phyloP scores from a whole-genome alignment of 164 flowering plant species.

The Dillenia turbinata region DNA sequence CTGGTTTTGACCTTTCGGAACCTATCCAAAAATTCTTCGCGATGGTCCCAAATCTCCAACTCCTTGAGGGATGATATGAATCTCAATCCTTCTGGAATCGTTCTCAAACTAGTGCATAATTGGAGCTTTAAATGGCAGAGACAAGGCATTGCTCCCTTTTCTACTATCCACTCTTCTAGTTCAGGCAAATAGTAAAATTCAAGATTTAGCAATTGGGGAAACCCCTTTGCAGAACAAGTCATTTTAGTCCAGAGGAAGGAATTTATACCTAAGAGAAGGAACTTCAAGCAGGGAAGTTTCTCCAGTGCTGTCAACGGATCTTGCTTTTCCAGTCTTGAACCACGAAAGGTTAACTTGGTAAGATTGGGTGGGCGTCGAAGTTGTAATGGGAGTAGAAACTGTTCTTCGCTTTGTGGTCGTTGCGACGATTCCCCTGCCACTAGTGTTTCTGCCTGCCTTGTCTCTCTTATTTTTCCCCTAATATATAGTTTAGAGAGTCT shows the following conservation, averaged over 20 bases:
- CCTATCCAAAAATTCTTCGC: conserved; percentile 1
- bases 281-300: conserved; percentile 13
- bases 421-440: too few species aligned
- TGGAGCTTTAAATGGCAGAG: conserved; percentile 5
- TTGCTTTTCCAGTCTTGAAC: too few species aligned
- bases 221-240: conserved; percentile 17
- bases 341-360: too few species aligned
- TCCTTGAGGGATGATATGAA: conserved; percentile 8
- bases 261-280: not conserved
- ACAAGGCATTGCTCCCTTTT: conserved; percentile 21
- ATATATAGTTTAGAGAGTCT: too few species aligned
- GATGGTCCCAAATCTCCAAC: conserved; percentile 14
- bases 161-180: conserved; percentile 21
- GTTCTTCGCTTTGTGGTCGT: too few species aligned
- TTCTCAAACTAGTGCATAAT: not conserved
- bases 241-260: conserved; percentile 13
- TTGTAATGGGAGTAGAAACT: too few species aligned
- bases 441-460: too few species aligned
- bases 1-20: not conserved
- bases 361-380: too few species aligned
- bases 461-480: too few species aligned
- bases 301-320: conserved; percentile 18
- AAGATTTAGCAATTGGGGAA: conserved; percentile 21
- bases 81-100: conserved; percentile 24
- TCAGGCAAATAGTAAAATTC: not conserved